These are phyloP conservation scores for Plasmodium vivax DNA, from an alignment of 169 alveolate species.

Conservation along the genomic window DNA sequence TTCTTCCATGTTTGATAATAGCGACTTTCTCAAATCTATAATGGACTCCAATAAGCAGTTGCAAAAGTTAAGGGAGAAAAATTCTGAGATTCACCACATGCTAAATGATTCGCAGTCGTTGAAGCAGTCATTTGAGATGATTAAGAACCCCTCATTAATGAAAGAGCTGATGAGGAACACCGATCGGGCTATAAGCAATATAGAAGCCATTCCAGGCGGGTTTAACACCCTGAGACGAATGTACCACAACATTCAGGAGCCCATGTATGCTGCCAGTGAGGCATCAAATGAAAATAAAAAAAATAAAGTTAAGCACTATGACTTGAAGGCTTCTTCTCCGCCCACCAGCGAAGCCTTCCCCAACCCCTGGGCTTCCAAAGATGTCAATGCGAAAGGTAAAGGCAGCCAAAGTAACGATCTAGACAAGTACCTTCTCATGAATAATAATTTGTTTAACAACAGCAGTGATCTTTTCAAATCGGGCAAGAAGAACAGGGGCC, in stretches of 20 bases:
- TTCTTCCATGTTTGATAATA: constrained; percentile 65
- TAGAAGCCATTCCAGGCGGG: constrained; percentile 88
- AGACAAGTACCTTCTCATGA: constrained; percentile 1
- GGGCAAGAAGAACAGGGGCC: constrained; percentile 3
- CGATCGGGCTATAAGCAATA: constrained; percentile 85
- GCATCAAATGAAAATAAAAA: constrained; percentile 32
- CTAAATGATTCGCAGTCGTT: constrained; percentile 81
- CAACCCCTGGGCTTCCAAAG: constrained; percentile 73
- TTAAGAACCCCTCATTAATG: constrained; percentile 84
- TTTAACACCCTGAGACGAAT: constrained; percentile 83
- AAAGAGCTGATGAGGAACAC: constrained; percentile 86
- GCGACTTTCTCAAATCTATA: constrained; percentile 66
- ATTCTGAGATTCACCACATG: constrained; percentile 78
- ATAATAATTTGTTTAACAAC: constrained; percentile 21
- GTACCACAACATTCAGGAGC: constrained; percentile 85
- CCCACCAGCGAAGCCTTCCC: constrained; percentile 75
- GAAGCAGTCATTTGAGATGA: constrained; percentile 82
- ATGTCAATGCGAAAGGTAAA: constrained; percentile 15
- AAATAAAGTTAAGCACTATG: constrained; percentile 48
- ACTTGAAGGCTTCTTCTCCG: constrained; percentile 68
- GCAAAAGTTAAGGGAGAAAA: constrained; percentile 68
- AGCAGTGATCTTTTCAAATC: not conserved
- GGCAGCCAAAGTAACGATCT: not conserved
- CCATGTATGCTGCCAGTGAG: constrained; percentile 75
- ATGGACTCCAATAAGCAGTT: constrained; percentile 73